Evolutionary conservation across 2,329 filamentous ascomycete species (phyloP), one percentile per base, ranked within the genome.

Genomic region (Raffaelea albimanens): DNA sequence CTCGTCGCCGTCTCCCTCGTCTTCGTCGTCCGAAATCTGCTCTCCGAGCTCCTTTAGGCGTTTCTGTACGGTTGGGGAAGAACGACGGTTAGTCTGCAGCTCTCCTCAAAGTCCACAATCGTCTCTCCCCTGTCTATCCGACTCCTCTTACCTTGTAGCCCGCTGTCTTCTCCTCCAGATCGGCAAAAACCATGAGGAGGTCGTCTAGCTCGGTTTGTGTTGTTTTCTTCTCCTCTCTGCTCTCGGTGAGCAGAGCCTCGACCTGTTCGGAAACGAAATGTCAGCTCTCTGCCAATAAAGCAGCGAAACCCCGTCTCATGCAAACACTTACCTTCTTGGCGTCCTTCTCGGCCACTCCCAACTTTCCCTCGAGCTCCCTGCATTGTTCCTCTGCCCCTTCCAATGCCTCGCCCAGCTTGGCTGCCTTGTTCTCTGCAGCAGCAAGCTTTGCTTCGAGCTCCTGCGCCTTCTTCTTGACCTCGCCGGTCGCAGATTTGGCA

Each of bases 121-220:
- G 38, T 7, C 2, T 2, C 9, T 19, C 7, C 25, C 13, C 25
- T 7, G 25, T 29, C 7, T 13, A 29, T 29, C 7, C 13, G 25
- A 7, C 25, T 22, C 7, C 20, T 40, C 73, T 55, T 65, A 85
- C 83, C 74, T 87, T 91, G 60, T 91, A 88, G 56, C 78, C 80
- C 39, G 75, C 73, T 43, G 80, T 71, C 66, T 90, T 91, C 46
- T 87, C 84, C 63, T 93, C 87, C 18, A 89, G 60, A 59, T 93
- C 87, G 14, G 79, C 81, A 63, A 90, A 87, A 5, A 93, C 82
- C 68, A 91, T 85, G 33, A 93, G 67, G 46, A 91, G 70, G 61
- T 93, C 87, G 55, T 93, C 87, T 41, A 91, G 70, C 62, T 93
- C 87, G 3, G 77, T 73, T 60, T 91, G 86, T 5, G 75, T 73